These are phyloP conservation scores for Fusarium camptoceras DNA, from an alignment of 2,329 filamentous ascomycete genomes.

Conservation along the genomic window DNA sequence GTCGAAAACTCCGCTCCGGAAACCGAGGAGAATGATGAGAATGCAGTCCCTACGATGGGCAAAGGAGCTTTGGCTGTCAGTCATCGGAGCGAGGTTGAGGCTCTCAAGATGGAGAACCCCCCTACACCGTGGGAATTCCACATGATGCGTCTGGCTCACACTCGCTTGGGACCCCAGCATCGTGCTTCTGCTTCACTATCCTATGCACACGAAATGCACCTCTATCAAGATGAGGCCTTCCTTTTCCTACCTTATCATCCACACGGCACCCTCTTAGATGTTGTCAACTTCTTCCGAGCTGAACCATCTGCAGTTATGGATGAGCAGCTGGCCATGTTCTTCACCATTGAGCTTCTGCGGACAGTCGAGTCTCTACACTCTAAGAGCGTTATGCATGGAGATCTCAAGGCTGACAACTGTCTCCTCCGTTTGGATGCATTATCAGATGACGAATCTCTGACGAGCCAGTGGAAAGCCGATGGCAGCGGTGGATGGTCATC, in stretches of 20 bases:
- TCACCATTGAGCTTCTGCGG: slow-evolving; percentile 89
- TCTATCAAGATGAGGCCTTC: slow-evolving; percentile 91
- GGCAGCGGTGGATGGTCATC: slow-evolving; percentile 82
- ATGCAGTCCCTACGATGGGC: slow-evolving; percentile 65
- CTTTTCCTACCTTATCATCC: slow-evolving; percentile 87
- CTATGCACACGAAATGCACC: slow-evolving; percentile 87
- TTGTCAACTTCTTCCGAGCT: slow-evolving; percentile 86
- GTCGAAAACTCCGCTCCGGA: slow-evolving; percentile 76
- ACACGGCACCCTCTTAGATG: slow-evolving; percentile 93
- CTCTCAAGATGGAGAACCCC: slow-evolving; percentile 93
- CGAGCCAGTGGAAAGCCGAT: slow-evolving; percentile 75
- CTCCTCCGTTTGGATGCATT: slow-evolving; percentile 80
- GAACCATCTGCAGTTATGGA: slow-evolving; percentile 84
- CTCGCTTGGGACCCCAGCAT: slow-evolving; percentile 76
- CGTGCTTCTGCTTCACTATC: slow-evolving; percentile 83
- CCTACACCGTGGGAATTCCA: slow-evolving; percentile 96
- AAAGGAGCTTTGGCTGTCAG: slow-evolving; percentile 69
- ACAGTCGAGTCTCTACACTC: slow-evolving; percentile 88
- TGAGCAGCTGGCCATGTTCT: slow-evolving; percentile 93
- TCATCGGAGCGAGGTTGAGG: slow-evolving; percentile 75
- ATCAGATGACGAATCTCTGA: slow-evolving; percentile 60
- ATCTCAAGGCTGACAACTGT: slow-evolving; percentile 96
- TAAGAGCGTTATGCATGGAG: slow-evolving; percentile 86
- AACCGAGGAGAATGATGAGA: slow-evolving; percentile 59
- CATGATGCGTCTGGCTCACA: slow-evolving; percentile 86